phyloP scores from a whole-genome alignment of 306 rosid species.

The Pterocarpus santalinus region DNA sequence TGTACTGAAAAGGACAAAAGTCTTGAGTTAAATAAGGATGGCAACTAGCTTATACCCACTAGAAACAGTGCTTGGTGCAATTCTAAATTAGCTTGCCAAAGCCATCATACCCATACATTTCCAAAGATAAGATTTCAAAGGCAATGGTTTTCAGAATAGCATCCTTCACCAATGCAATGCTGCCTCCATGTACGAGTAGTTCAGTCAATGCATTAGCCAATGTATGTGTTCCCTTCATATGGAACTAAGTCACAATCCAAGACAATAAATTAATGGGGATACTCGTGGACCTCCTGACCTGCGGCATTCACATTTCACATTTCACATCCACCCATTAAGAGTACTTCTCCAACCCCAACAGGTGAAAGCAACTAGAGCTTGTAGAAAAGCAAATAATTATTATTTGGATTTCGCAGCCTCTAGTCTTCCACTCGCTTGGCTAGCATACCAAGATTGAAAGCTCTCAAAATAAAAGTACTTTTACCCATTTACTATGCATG shows the following conservation, averaged over 20 bases:
- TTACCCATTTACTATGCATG: background rate
- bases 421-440: background rate
- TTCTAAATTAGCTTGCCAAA: background rate
- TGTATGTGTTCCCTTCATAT: background rate
- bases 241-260: background rate
- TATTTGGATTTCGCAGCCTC: background rate
- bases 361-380: background rate
- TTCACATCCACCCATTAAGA: background rate
- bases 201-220: constrained; percentile 2
- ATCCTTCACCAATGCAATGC: background rate
- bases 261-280: background rate
- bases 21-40: background rate
- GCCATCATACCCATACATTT: background rate
- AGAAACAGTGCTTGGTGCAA: background rate
- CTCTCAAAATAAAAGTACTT: background rate
- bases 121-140: background rate
- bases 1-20: background rate
- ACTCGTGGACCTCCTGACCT: background rate
- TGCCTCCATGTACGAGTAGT: background rate
- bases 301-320: too few relatives aligned
- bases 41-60: too few relatives aligned
- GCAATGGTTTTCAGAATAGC: constrained; percentile 10
- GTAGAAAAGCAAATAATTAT: background rate
- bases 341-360: background rate
- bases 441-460: background rate